Conservation (phyloP, 352 stramenopile genomes). For the Globisporangium yorkense region DNA sequence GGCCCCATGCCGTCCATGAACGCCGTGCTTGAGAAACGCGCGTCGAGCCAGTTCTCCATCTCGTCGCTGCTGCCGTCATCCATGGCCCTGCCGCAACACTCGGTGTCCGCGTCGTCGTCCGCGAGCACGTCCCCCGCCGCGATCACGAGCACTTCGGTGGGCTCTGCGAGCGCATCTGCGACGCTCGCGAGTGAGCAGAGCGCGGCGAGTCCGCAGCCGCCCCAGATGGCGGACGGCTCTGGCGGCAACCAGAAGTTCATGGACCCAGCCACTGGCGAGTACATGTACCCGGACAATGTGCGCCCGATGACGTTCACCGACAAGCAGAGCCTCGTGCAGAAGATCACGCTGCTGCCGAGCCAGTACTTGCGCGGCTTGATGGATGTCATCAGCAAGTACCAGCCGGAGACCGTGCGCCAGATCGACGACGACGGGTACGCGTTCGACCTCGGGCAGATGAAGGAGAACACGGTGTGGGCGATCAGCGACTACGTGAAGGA, state of each 20-base stretch:
- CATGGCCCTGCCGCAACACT: slow-evolving; percentile 3
- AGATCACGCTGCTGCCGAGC: slow-evolving; percentile 80
- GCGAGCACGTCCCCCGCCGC: slow-evolving; percentile 1
- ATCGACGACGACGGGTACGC: slow-evolving; percentile 86
- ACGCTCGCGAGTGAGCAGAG: slow-evolving; percentile 14
- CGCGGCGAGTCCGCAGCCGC: slow-evolving; percentile 14
- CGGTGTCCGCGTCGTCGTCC: slow-evolving; percentile 3
- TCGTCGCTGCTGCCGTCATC: slow-evolving; percentile 52
- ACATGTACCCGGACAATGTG: slow-evolving; percentile 83
- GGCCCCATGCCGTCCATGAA: slow-evolving; percentile 67
- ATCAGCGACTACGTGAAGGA: slow-evolving; percentile 87
- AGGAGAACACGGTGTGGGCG: slow-evolving; percentile 85
- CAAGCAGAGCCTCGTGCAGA: slow-evolving; percentile 81
- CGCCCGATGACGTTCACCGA: slow-evolving; percentile 82
- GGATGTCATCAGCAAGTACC: slow-evolving; percentile 88
- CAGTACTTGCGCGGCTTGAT: slow-evolving; percentile 82
- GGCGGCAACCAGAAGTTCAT: slow-evolving; percentile 70
- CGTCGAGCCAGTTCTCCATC: slow-evolving; percentile 74
- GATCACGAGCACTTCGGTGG: slow-evolving; percentile 3
- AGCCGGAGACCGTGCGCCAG: slow-evolving; percentile 79
- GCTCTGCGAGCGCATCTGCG: neutral
- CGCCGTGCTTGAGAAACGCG: slow-evolving; percentile 65
- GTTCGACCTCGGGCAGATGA: slow-evolving; percentile 84
- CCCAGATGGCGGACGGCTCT: slow-evolving; percentile 42
- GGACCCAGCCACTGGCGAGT: slow-evolving; percentile 59